These are phyloP conservation scores for Fagopyrum tataricum DNA, from an alignment of 148 eudicot species.

Conservation along the genomic window DNA sequence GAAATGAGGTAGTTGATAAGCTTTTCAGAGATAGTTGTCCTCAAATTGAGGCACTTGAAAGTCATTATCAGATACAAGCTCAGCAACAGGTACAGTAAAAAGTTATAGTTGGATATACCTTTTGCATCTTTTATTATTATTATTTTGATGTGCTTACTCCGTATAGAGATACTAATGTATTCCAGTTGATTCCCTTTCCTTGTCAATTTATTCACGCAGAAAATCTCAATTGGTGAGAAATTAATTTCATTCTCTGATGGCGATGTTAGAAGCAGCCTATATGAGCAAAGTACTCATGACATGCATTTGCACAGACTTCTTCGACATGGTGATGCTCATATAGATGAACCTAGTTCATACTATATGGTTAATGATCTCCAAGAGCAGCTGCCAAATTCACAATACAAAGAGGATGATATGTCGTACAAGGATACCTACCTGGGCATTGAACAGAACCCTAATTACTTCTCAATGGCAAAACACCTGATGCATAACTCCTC, in stretches of 20 bases:
- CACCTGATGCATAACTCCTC: slow-evolving; percentile 31
- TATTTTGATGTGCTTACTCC: neutral
- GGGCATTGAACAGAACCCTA: slow-evolving; percentile 26
- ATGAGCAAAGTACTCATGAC: slow-evolving; percentile 13
- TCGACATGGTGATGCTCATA: slow-evolving; percentile 11
- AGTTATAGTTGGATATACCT: neutral
- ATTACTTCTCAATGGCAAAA: slow-evolving; percentile 27
- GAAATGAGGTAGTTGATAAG: slow-evolving; percentile 29
- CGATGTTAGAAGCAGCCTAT: neutral
- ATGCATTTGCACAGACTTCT: slow-evolving; percentile 16
- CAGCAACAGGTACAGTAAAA: slow-evolving; percentile 6
- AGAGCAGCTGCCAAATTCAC: slow-evolving; percentile 16
- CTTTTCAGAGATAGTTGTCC: slow-evolving; percentile 23
- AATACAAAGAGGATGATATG: neutral
- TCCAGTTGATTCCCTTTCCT: neutral
- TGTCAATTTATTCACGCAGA: neutral
- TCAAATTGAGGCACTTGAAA: slow-evolving; percentile 24
- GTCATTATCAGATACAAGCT: slow-evolving; percentile 15
- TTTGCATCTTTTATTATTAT: neutral
- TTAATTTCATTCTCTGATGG: neutral
- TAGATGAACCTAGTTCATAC: slow-evolving; percentile 20
- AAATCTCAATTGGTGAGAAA: neutral
- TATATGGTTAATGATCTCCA: slow-evolving; percentile 20
- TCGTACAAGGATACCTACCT: slow-evolving; percentile 1
- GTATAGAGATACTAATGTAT: neutral